Conservation (phyloP, 176 grass and related monocot species). For the Luzula sylvatica region DNA sequence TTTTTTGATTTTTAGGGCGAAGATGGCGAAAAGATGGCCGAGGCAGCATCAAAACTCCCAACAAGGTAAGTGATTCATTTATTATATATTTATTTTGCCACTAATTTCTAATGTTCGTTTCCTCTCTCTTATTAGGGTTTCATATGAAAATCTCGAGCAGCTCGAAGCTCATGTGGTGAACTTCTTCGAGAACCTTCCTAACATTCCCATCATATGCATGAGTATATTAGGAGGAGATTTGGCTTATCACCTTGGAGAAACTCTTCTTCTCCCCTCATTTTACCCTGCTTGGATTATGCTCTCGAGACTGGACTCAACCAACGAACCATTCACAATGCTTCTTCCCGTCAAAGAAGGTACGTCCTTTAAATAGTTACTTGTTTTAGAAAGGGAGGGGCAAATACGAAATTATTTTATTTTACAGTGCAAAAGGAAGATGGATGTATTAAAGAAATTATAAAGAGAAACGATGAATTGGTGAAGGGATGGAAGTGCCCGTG, state of each 20-base stretch:
- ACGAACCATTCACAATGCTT: no score
- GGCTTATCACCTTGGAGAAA: constrained; percentile 40
- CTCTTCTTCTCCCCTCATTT: constrained; percentile 36
- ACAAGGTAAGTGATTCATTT: no score
- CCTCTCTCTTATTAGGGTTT: constrained; percentile 33
- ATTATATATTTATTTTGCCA: no score
- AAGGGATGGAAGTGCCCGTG: no score
- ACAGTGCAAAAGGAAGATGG: constrained; percentile 34
- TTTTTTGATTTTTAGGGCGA: constrained; percentile 65
- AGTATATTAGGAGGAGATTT: constrained; percentile 74
- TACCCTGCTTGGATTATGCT: constrained; percentile 80
- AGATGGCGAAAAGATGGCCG: background rate
- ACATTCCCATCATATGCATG: no score
- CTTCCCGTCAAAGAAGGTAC: no score
- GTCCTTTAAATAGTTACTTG: no score
- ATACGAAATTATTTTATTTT: no score
- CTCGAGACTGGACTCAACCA: constrained; percentile 61
- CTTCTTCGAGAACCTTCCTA: constrained; percentile 76
- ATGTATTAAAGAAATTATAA: constrained; percentile 29
- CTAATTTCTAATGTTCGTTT: no score
- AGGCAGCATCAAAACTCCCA: no score
- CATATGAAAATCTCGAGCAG: no score
- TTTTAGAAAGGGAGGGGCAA: no score
- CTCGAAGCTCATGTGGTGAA: constrained; percentile 55
- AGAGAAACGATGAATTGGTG: constrained; percentile 31